A percentile compares a stretch with the other conserved stretches of the same genome.
phyloP scores from a whole-genome alignment of 805 yeast genomes.

The Babjeviella inositovora region DNA sequence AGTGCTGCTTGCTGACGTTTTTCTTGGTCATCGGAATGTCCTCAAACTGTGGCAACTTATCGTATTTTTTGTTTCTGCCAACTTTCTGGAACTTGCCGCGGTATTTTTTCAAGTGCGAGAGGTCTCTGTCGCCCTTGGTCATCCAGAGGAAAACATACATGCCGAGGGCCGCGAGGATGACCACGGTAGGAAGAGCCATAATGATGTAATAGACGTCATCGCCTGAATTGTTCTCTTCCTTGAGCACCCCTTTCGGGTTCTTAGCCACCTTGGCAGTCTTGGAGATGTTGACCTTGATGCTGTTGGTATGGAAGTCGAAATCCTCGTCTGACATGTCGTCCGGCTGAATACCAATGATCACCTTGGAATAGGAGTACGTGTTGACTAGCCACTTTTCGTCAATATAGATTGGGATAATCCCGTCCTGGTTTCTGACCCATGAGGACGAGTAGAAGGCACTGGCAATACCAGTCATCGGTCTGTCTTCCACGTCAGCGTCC shows the following conservation, averaged over 20 bases:
- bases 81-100: conserved; percentile 17
- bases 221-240: conserved; percentile 30
- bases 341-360: conserved; percentile 63
- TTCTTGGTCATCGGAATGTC: too few species aligned
- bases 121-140: conserved; percentile 40
- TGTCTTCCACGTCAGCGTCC: conserved; percentile 7
- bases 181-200: conserved; percentile 53
- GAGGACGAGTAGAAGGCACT: conserved; percentile 51
- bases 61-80: conserved; percentile 17
- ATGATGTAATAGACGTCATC: conserved; percentile 45
- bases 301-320: conserved; percentile 27
- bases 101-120: conserved; percentile 19
- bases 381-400: conserved; percentile 50
- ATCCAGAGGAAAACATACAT: conserved; percentile 50
- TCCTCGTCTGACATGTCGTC: conserved; percentile 49
- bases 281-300: conserved; percentile 23
- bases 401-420: conserved; percentile 47
- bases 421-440: conserved; percentile 51
- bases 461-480: conserved; percentile 14
- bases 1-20: too few species aligned
- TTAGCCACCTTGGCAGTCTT: conserved; percentile 39
- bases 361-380: conserved; percentile 30
- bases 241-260: conserved; percentile 12
- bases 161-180: conserved; percentile 36
- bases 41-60: conserved; percentile 20